Evolutionary conservation across 306 rosid species (phyloP), one percentile per base, ranked within the genome.

Genomic region (Nissolia schottii): DNA sequence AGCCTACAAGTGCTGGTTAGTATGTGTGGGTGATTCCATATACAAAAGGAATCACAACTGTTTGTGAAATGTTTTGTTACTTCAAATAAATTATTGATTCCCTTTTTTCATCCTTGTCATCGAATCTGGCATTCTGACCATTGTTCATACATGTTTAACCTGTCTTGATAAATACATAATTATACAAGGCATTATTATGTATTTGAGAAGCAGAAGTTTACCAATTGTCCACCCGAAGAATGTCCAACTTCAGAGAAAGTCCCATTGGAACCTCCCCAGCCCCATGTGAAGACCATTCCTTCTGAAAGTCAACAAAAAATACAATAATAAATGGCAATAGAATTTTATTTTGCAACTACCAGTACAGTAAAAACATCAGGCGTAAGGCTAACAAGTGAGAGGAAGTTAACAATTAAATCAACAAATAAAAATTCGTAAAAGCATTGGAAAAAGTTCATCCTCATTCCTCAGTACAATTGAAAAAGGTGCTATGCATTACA

Each of bases 251-350:
- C 96, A 23, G 96, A 87, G 81, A 93, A 90, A 45, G 98, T 93
- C 70, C 97, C 98, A 67, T 86, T 80, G 28, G 98, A 88, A 78
- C 98, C 98, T 78, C 97, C 97, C 98, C 98, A 93, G 40, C 98
- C 98, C 98, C 98, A 93, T 60, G 98, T 93, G 85, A 87, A 93
- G 59, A 93, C 64, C 15, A 77, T 80, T 55, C 97, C 96, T 66
- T 85, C 97, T 93, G 88, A 64, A 56, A 64, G 66, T 29, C 46
- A 35, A 63, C 18, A 56, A 77, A 35, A 74, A 74, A 38, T 13
- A 70, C 76, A 76, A 58, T 65, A 35, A 71, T 45, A 37, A 68
- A 62, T 19, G 10, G 54, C 64, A 64, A 31, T 18, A 48, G 40
- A 46, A 46, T 62, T 3, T 10, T 51, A 67, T 34, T 55, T 51